A percentile compares a stretch with the other conserved stretches of the same genome.
These are phyloP conservation scores for Heterobasidion occidentale DNA, from an alignment of 1,284 basidiomycete genomes.

Conservation along the genomic window DNA sequence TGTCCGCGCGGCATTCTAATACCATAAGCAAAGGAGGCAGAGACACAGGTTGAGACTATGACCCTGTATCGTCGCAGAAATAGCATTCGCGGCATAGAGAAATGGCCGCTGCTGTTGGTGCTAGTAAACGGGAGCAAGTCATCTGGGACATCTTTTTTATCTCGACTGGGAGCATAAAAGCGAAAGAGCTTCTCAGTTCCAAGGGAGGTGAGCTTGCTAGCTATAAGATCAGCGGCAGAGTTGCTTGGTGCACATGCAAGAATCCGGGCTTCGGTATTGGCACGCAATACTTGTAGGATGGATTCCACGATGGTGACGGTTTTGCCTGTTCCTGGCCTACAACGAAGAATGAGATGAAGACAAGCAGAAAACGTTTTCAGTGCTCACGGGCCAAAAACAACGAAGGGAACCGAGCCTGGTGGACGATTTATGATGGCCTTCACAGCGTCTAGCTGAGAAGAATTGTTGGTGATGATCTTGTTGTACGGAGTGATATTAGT, in stretches of 20 bases:
- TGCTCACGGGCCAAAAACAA: conserved; percentile 62
- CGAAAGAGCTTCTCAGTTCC: conserved; percentile 40
- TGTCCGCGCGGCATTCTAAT: conserved; percentile 51
- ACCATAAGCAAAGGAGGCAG: conserved; percentile 45
- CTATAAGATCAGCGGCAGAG: conserved; percentile 55
- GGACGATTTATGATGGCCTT: conserved; percentile 36
- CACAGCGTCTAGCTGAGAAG: conserved; percentile 47
- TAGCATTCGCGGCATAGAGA: conserved; percentile 34
- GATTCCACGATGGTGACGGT: conserved; percentile 62
- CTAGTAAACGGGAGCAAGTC: conserved; percentile 34
- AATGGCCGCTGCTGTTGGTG: conserved; percentile 30
- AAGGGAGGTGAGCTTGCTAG: conserved; percentile 37
- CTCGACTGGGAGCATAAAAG: conserved; percentile 56
- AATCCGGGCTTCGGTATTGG: conserved; percentile 35
- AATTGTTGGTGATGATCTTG: conserved; percentile 35
- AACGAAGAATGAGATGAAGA: neutral
- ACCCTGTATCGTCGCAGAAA: conserved; percentile 40
- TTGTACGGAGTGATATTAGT: conserved; percentile 28
- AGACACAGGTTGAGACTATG: conserved; percentile 54
- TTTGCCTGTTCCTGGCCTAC: conserved; percentile 61
- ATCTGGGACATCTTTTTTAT: conserved; percentile 33
- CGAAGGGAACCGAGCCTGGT: conserved; percentile 44
- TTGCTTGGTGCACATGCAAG: conserved; percentile 62
- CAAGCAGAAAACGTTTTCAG: neutral
- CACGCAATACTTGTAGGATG: conserved; percentile 45